Percentiles rank a stretch among this genome's conserved stretches.
phyloP scores from a whole-genome alignment of 2,329 filamentous ascomycete genomes.

The Dactylellina parvicollis region DNA sequence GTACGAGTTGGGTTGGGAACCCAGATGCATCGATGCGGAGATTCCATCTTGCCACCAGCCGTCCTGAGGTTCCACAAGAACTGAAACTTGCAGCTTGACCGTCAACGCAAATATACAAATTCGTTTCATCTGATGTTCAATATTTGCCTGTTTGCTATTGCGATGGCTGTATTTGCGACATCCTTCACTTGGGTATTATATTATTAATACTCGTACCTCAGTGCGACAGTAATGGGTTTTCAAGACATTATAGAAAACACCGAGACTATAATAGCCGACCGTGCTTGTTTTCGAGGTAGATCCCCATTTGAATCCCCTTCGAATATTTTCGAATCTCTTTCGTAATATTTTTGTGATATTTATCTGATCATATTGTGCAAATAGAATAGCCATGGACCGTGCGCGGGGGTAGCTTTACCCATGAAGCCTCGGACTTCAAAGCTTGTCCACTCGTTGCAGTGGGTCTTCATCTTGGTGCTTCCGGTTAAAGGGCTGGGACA shows the following conservation, averaged over 20 bases:
- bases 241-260: too few species aligned
- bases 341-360: constrained; percentile 33
- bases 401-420: constrained; percentile 37
- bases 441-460: constrained; percentile 27
- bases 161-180: too few species aligned
- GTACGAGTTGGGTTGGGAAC: not conserved
- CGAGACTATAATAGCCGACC: not conserved
- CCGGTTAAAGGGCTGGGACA: constrained; percentile 53
- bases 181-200: too few species aligned
- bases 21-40: not conserved
- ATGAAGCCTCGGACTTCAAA: constrained; percentile 34
- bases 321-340: not conserved
- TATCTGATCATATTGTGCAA: constrained; percentile 13
- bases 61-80: not conserved
- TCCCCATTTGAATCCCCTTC: not conserved
- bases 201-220: not conserved
- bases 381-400: constrained; percentile 30
- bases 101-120: not conserved
- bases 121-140: not conserved
- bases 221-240: too few species aligned
- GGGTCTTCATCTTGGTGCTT: constrained; percentile 43
- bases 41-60: too few species aligned
- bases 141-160: too few species aligned
- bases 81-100: not conserved
- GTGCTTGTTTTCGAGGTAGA: not conserved